phyloP scores from a whole-genome alignment of 768 basidiomycete species.

The Tylopilus cervinicoccineus region DNA sequence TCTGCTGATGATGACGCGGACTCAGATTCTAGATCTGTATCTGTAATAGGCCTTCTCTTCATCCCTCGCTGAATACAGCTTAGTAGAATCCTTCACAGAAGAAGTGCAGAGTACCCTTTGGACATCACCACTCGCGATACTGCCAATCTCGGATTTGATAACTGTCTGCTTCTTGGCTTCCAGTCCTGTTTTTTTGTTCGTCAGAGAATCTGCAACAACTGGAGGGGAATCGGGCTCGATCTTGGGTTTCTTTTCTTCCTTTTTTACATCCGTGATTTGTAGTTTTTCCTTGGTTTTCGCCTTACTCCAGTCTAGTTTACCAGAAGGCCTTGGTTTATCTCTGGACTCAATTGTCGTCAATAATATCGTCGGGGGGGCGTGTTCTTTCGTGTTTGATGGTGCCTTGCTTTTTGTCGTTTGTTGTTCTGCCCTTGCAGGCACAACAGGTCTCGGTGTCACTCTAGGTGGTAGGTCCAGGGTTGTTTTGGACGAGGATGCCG shows the following conservation, averaged over 20 bases:
- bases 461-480: conserved; percentile 33
- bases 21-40: conserved; percentile 26
- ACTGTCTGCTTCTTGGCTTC: neutral
- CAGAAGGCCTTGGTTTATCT: conserved; percentile 35
- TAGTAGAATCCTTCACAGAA: neutral
- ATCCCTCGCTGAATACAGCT: conserved; percentile 32
- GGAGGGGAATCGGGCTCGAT: neutral
- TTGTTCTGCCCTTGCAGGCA: conserved; percentile 11
- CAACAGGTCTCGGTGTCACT: conserved; percentile 9
- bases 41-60: conserved; percentile 43
- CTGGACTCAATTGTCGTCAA: conserved; percentile 17
- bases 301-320: conserved; percentile 62
- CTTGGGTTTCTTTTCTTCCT: conserved; percentile 19
- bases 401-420: conserved; percentile 22
- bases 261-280: conserved; percentile 2
- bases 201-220: neutral
- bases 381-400: conserved; percentile 24
- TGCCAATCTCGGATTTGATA: neutral
- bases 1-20: conserved; percentile 4
- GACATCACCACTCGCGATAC: neutral
- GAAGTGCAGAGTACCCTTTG: conserved; percentile 4
- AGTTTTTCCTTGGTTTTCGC: conserved; percentile 43
- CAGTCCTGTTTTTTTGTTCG: neutral
- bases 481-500: conserved; percentile 41
- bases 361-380: conserved; percentile 22